These are phyloP conservation scores for Phaseolus coccineus DNA, from an alignment of 331 rosid species.

Conservation along the genomic window DNA sequence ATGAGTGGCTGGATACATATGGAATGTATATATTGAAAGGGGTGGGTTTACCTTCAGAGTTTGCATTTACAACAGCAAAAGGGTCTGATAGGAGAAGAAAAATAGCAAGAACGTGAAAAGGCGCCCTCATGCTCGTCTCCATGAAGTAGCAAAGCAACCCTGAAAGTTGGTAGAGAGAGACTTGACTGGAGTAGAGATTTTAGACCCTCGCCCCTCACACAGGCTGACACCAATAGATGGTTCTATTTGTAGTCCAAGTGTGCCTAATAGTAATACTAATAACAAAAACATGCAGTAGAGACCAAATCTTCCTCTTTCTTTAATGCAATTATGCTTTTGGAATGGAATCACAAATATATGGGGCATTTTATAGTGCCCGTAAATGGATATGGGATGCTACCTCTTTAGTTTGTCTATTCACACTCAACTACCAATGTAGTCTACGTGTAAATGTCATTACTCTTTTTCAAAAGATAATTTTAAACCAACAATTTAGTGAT, in stretches of 20 bases:
- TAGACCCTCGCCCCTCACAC: background rate
- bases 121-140: slow-evolving; percentile 49
- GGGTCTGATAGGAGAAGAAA: slow-evolving; percentile 44
- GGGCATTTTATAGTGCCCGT: slow-evolving; percentile 63
- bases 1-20: background rate
- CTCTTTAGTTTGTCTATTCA: slow-evolving; percentile 3
- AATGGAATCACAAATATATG: slow-evolving; percentile 51
- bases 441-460: slow-evolving; percentile 18
- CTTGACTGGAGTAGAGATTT: background rate
- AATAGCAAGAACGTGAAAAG: slow-evolving; percentile 44
- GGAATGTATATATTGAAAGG: background rate
- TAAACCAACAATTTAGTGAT: background rate
- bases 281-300: background rate
- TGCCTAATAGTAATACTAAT: background rate
- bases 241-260: slow-evolving; percentile 22
- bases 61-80: slow-evolving; percentile 52
- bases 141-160: slow-evolving; percentile 32
- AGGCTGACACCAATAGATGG: background rate
- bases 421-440: slow-evolving; percentile 13
- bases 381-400: slow-evolving; percentile 36
- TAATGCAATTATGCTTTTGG: slow-evolving; percentile 46
- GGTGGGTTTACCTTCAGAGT: slow-evolving; percentile 70
- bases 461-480: background rate
- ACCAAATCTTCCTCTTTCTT: slow-evolving; percentile 20
- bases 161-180: background rate